A percentile compares a stretch with the other conserved stretches of the same genome.
phyloP scores from a whole-genome alignment of 257 asterid genomes.

The Voacanga thouarsii region DNA sequence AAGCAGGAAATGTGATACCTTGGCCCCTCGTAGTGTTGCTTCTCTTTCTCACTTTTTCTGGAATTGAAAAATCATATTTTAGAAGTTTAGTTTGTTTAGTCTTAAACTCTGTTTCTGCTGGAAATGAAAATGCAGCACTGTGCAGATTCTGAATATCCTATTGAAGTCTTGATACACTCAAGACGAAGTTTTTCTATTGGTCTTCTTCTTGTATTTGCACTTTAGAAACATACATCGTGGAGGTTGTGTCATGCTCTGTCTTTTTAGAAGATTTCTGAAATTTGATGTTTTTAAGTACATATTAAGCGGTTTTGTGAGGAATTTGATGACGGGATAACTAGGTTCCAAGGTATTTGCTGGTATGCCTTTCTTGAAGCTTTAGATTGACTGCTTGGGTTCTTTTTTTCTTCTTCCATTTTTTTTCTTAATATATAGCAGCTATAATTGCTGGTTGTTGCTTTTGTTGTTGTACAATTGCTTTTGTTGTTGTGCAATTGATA shows the following conservation, averaged over 20 bases:
- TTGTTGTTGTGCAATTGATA: too few species aligned
- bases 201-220: background rate
- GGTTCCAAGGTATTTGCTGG: slow-evolving; percentile 86
- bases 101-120: background rate
- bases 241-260: background rate
- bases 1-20: slow-evolving; percentile 41
- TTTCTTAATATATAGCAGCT: too few species aligned
- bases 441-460: background rate
- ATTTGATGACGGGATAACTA: slow-evolving; percentile 56
- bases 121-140: background rate
- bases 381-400: slow-evolving; percentile 1
- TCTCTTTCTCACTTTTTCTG: too few species aligned
- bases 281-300: slow-evolving; percentile 38
- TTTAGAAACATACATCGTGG: background rate
- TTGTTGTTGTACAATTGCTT: background rate
- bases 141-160: background rate
- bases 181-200: background rate
- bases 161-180: background rate
- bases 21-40: too few species aligned
- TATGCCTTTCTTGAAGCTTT: slow-evolving; percentile 49
- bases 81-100: background rate
- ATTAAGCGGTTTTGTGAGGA: slow-evolving; percentile 66
- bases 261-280: background rate
- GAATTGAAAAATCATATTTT: background rate
- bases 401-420: too few species aligned